These are phyloP conservation scores for Guadua angustifolia DNA, from an alignment of 176 grass and related monocot genomes.

Conservation along the genomic window DNA sequence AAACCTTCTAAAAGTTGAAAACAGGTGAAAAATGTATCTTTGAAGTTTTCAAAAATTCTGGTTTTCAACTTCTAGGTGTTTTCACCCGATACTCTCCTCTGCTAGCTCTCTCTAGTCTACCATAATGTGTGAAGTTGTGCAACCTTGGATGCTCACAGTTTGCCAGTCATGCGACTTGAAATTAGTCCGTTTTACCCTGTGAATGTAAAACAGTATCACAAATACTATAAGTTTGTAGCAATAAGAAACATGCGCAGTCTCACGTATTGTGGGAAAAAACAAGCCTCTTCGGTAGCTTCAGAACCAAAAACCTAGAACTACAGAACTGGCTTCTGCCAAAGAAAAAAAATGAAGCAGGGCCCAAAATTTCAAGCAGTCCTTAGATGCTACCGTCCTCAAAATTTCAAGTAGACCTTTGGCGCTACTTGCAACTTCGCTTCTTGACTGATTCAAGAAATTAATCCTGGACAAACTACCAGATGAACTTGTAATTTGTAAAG, in stretches of 20 bases:
- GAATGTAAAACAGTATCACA: no score
- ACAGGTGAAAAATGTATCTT: no score
- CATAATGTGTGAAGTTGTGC: no score
- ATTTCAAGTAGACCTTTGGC: not conserved
- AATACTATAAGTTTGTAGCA: not conserved
- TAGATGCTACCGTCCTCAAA: not conserved
- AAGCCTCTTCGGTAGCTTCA: not conserved
- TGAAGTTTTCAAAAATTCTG: no score
- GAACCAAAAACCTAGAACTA: not conserved
- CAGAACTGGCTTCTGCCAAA: not conserved
- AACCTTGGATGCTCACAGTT: no score
- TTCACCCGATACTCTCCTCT: no score
- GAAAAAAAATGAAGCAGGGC: not conserved
- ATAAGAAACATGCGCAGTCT: not conserved
- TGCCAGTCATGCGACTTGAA: no score
- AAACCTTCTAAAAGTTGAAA: no score
- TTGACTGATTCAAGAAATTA: not conserved
- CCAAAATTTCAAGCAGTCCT: not conserved
- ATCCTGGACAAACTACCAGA: not conserved
- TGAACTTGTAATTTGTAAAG: not conserved
- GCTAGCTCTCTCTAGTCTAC: no score
- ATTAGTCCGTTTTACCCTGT: no score
- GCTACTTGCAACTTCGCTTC: not conserved
- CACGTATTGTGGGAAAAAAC: not conserved
- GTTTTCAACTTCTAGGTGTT: no score